Conservation (phyloP, 805 yeast genomes). For the Zygosaccharomyces bailii region DNA sequence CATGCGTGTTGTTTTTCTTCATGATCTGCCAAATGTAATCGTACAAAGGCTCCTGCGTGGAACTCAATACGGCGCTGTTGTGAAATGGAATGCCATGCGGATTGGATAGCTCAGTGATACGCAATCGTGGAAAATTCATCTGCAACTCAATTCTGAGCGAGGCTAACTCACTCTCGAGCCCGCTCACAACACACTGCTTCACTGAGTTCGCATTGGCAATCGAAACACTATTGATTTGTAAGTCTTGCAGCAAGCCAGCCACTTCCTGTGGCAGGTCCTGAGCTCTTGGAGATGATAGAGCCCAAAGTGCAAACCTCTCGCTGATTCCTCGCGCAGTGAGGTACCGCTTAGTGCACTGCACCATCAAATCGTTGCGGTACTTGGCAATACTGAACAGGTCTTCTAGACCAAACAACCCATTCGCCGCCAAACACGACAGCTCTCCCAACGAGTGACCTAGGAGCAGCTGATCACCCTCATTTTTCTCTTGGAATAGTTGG, state of each 20-base stretch:
- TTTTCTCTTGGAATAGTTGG: constrained; percentile 19
- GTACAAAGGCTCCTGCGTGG: constrained; percentile 34
- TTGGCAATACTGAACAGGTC: constrained; percentile 34
- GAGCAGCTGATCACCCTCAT: constrained; percentile 12
- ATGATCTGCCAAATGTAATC: constrained; percentile 34
- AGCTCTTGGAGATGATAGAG: constrained; percentile 31
- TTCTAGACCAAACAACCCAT: constrained; percentile 25
- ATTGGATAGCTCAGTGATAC: constrained; percentile 31
- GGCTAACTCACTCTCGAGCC: constrained; percentile 29
- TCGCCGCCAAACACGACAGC: constrained; percentile 31
- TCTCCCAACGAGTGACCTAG: constrained; percentile 39
- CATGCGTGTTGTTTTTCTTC: constrained; percentile 28
- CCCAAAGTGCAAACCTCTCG: constrained; percentile 34
- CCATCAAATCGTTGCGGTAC: constrained; percentile 35
- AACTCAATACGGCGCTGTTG: constrained; percentile 30
- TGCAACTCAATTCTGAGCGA: constrained; percentile 25
- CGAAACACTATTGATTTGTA: constrained; percentile 23
- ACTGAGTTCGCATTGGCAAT: constrained; percentile 34
- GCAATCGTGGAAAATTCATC: constrained; percentile 22
- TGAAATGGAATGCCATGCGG: constrained; percentile 36
- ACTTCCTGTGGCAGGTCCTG: constrained; percentile 28
- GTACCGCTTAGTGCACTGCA: constrained; percentile 30
- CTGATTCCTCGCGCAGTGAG: constrained; percentile 26
- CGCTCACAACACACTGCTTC: constrained; percentile 36
- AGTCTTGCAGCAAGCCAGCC: constrained; percentile 15